phyloP scores from a whole-genome alignment of 2,329 filamentous ascomycete genomes.

The Aphanoascus verrucosus region DNA sequence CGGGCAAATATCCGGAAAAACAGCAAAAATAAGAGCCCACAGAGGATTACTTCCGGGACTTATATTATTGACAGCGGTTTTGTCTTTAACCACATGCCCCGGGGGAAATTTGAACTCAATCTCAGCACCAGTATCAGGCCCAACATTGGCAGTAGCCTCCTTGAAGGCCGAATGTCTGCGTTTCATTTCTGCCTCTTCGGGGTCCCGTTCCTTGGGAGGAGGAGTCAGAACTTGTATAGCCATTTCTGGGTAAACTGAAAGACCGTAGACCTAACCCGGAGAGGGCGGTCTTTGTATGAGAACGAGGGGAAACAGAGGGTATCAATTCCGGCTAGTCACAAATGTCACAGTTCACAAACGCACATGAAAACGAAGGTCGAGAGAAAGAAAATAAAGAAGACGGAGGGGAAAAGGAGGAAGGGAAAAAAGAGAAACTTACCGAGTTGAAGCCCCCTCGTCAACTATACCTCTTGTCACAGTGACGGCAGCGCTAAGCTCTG shows the following conservation, averaged over 20 bases:
- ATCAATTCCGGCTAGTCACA: neutral
- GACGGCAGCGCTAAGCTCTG: neutral
- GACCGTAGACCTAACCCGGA: neutral
- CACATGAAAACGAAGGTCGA: neutral
- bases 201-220: neutral
- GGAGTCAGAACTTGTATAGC: neutral
- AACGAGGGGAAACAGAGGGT: neutral
- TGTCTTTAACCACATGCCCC: neutral
- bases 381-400: neutral
- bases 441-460: neutral
- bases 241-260: neutral
- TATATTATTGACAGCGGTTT: neutral
- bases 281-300: neutral
- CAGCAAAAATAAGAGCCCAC: slow-evolving; percentile 28
- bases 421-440: neutral
- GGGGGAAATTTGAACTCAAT: too few species aligned
- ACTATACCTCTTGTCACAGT: neutral
- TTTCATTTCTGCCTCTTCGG: slow-evolving; percentile 1
- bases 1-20: slow-evolving; percentile 41
- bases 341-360: neutral
- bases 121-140: neutral
- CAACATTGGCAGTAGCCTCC: neutral
- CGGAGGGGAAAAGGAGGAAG: neutral
- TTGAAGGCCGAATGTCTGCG: slow-evolving; percentile 1
- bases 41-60: neutral